phyloP scores from a whole-genome alignment of 345 rosid genomes.

The Erucastrum elatum region DNA sequence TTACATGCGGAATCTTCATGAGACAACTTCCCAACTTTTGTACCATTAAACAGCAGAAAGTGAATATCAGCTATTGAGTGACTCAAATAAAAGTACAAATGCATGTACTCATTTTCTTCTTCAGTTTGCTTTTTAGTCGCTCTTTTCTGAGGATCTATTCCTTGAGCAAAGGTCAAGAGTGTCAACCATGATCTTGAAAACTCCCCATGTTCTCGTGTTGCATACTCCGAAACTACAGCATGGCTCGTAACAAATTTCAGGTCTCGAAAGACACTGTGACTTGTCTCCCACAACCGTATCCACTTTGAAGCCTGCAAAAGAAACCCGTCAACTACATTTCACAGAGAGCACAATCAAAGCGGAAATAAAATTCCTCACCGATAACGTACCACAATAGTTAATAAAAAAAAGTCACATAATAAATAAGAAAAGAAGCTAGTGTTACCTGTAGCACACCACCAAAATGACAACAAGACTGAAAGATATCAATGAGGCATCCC shows the following conservation, averaged over 20 bases:
- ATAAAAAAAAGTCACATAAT: neutral
- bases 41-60: slow-evolving; percentile 73
- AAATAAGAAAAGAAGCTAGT: slow-evolving; percentile 23
- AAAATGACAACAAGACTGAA: slow-evolving; percentile 56
- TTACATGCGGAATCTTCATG: slow-evolving; percentile 71
- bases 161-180: slow-evolving; percentile 81
- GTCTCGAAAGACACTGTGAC: slow-evolving; percentile 80
- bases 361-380: slow-evolving; percentile 11
- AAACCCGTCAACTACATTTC: slow-evolving; percentile 23
- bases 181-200: slow-evolving; percentile 74
- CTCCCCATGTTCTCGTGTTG: slow-evolving; percentile 57
- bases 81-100: slow-evolving; percentile 60
- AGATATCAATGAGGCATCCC: slow-evolving; percentile 73
- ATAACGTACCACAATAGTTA: neutral
- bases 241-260: slow-evolving; percentile 84
- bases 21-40: slow-evolving; percentile 81
- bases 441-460: slow-evolving; percentile 70
- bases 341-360: slow-evolving; percentile 8
- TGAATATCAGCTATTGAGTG: slow-evolving; percentile 64
- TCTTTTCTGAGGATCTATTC: slow-evolving; percentile 80
- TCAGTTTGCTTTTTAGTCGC: slow-evolving; percentile 74
- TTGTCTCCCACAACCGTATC: slow-evolving; percentile 59
- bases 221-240: slow-evolving; percentile 61
- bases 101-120: slow-evolving; percentile 64
- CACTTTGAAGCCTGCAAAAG: slow-evolving; percentile 63